A percentile compares a stretch with the other conserved stretches of the same genome.
Conservation (phyloP, 164 flowering plant genomes). For the Annona squamosa region DNA sequence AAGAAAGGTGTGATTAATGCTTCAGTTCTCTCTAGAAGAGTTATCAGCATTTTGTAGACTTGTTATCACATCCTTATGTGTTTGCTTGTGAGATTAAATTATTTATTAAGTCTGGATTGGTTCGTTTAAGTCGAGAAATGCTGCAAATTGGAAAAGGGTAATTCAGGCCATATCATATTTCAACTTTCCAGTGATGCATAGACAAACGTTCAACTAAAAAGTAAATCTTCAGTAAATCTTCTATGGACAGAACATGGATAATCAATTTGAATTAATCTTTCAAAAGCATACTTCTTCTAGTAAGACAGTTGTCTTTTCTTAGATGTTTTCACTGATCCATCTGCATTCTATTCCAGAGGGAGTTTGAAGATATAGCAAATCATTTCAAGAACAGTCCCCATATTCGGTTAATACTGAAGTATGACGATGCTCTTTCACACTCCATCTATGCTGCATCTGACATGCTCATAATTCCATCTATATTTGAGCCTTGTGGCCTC, state of each 20-base stretch:
- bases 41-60: background rate
- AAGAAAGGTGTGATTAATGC: background rate
- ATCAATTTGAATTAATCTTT: background rate
- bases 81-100: background rate
- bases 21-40: background rate
- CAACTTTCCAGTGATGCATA: too few species aligned
- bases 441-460: conserved; percentile 85
- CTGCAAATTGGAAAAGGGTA: background rate
- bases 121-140: background rate
- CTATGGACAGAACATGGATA: background rate
- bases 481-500: conserved; percentile 98
- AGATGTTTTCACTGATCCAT: background rate
- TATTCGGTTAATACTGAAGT: conserved; percentile 69
- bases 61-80: background rate
- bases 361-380: conserved; percentile 81
- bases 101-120: background rate
- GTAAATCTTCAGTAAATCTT: too few species aligned
- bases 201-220: too few species aligned
- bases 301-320: background rate
- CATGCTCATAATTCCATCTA: conserved; percentile 88
- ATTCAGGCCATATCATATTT: background rate
- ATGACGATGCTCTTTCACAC: conserved; percentile 85
- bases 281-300: too few species aligned
- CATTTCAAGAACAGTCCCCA: conserved; percentile 64
- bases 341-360: conserved; percentile 44